Percentiles rank a stretch among this genome's conserved stretches.
phyloP scores from a whole-genome alignment of 2,329 filamentous ascomycete genomes.

The Penicillium occitanis region DNA sequence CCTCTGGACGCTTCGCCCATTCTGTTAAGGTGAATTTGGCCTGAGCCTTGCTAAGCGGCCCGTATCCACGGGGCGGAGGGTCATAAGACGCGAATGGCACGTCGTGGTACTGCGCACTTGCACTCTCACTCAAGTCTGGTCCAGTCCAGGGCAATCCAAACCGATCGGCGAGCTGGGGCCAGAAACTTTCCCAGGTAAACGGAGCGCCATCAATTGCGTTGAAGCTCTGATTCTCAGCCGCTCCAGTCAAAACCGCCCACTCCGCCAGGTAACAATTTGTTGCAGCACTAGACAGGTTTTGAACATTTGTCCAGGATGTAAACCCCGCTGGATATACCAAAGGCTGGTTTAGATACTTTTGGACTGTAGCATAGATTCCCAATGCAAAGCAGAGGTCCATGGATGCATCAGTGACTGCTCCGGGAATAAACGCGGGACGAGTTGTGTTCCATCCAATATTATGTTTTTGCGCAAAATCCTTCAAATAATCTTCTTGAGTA shows the following conservation, averaged over 20 bases:
- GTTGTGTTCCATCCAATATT: conserved; percentile 12
- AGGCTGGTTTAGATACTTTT: neutral
- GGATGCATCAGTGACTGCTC: neutral
- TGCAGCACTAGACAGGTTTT: conserved; percentile 6
- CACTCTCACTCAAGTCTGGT: neutral
- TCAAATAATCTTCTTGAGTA: conserved; percentile 13
- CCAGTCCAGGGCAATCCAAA: neutral
- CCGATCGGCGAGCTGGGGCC: neutral
- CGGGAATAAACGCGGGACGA: conserved; percentile 10
- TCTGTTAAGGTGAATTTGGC: neutral
- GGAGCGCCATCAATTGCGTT: neutral
- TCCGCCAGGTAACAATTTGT: conserved; percentile 10
- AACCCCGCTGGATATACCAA: conserved; percentile 4
- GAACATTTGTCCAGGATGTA: conserved; percentile 5
- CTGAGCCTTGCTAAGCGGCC: neutral
- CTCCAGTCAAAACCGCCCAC: conserved; percentile 10
- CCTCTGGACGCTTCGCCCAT: neutral
- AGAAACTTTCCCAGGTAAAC: neutral
- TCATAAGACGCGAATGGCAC: neutral
- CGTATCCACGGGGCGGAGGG: neutral
- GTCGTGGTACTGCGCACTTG: neutral
- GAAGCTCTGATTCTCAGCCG: neutral
- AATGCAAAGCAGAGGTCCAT: neutral
- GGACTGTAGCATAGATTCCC: neutral
- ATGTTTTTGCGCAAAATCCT: neutral